Evolutionary conservation across 805 yeast genomes (phyloP).

Genomic region (Lipomyces yamanashiensis): DNA sequence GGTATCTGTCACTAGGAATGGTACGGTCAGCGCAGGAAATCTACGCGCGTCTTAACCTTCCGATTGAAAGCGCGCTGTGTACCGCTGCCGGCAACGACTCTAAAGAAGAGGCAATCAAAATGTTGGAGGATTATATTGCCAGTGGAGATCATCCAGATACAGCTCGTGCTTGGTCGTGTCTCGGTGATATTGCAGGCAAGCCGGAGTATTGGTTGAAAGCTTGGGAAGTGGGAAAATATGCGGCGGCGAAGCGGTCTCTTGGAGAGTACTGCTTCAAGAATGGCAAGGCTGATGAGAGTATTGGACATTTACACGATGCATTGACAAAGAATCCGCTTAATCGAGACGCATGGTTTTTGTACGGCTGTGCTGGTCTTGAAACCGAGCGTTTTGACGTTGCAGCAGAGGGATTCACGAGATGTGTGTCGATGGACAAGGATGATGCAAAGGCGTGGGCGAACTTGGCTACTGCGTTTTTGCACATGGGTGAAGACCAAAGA

Average conservation of each 20-base stretch:
- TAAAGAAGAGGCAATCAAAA: conserved; percentile 60
- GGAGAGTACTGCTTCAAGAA: conserved; percentile 67
- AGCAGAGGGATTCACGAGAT: conserved; percentile 88
- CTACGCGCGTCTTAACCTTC: conserved; percentile 75
- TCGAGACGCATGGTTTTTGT: conserved; percentile 85
- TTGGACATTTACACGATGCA: conserved; percentile 74
- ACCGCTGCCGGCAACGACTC: conserved; percentile 72
- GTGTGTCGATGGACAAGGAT: conserved; percentile 81
- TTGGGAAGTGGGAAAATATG: conserved; percentile 83
- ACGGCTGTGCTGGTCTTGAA: conserved; percentile 89
- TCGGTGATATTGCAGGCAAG: conserved; percentile 83
- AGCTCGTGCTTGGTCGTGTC: conserved; percentile 79
- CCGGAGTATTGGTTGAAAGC: conserved; percentile 80
- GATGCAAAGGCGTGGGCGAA: conserved; percentile 90
- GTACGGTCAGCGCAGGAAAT: conserved; percentile 86
- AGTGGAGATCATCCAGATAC: conserved; percentile 50
- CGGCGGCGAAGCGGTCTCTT: conserved; percentile 83
- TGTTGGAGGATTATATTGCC: conserved; percentile 59
- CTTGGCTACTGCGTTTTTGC: conserved; percentile 76
- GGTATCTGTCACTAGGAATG: conserved; percentile 82
- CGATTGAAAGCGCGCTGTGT: conserved; percentile 87
- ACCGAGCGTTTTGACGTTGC: conserved; percentile 72
- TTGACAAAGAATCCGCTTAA: conserved; percentile 72
- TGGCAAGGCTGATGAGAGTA: conserved; percentile 58
- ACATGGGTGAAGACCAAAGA: conserved; percentile 63